A percentile compares a stretch with the other conserved stretches of the same genome.
Evolutionary conservation across 495 filamentous ascomycete genomes (phyloP).

Genomic region (Hyaloscypha bicolor): DNA sequence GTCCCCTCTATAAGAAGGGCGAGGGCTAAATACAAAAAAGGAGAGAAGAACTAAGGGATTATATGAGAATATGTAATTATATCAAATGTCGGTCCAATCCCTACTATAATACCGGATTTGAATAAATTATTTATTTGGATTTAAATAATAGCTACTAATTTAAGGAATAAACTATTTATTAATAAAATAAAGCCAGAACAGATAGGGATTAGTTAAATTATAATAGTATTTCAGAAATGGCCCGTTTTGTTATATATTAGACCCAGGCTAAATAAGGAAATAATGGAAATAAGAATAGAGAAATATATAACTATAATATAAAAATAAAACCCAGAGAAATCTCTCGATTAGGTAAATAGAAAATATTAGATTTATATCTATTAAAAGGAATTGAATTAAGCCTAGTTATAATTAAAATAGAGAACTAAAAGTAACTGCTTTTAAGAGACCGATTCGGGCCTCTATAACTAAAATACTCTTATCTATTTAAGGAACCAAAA

Average conservation of each 20-base stretch:
- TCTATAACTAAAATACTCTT: too few species aligned
- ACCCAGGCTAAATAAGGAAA: background rate
- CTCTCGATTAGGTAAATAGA: background rate
- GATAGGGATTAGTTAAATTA: background rate
- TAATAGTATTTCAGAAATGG: constrained; percentile 1
- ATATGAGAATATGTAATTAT: too few species aligned
- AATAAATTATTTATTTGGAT: background rate
- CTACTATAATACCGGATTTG: too few species aligned
- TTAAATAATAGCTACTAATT: background rate
- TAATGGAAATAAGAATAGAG: background rate
- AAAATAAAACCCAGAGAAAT: background rate
- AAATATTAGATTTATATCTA: background rate
- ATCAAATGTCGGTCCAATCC: too few species aligned
- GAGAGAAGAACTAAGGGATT: too few species aligned
- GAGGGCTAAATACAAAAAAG: too few species aligned
- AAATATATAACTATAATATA: background rate
- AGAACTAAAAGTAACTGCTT: too few species aligned
- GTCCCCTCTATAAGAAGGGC: too few species aligned
- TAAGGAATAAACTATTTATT: background rate
- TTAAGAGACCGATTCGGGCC: too few species aligned
- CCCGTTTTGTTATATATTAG: background rate
- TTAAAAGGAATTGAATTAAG: background rate
- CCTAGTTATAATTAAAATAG: background rate
- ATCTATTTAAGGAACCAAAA: too few species aligned
- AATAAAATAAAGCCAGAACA: background rate